These are phyloP conservation scores for Dionaea muscipula DNA, from an alignment of 179 eudicot genomes.

Conservation along the genomic window DNA sequence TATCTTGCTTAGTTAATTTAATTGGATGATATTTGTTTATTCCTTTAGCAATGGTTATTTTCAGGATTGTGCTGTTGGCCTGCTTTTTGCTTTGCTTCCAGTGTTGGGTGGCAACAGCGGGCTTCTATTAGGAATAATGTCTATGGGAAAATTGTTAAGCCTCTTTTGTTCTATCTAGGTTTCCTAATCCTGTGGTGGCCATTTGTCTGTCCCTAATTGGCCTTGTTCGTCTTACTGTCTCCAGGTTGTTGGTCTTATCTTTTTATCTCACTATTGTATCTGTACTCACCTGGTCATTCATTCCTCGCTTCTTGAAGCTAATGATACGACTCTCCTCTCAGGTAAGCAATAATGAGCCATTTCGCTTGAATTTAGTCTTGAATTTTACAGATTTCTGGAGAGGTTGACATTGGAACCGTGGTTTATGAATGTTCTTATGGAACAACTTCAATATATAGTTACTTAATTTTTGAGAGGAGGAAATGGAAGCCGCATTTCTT, in stretches of 20 bases:
- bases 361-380: too few species aligned
- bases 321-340: slow-evolving; percentile 91
- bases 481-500: too few species aligned
- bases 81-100: slow-evolving; percentile 92
- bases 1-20: background rate
- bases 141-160: slow-evolving; percentile 83
- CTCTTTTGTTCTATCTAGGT: background rate
- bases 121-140: slow-evolving; percentile 61
- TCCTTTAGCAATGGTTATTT: slow-evolving; percentile 13
- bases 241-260: slow-evolving; percentile 71
- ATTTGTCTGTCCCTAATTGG: background rate
- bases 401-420: too few species aligned
- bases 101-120: slow-evolving; percentile 93
- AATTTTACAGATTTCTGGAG: too few species aligned
- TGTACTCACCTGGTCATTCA: slow-evolving; percentile 72
- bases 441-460: too few species aligned
- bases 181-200: background rate
- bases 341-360: too few species aligned
- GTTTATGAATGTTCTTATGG: too few species aligned
- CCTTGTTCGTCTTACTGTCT: slow-evolving; percentile 5
- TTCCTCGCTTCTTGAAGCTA: slow-evolving; percentile 88
- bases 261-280: slow-evolving; percentile 55
- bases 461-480: too few species aligned
- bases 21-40: slow-evolving; percentile 6
- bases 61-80: slow-evolving; percentile 99